Base-by-base conservation (phyloP, 2,329 filamentous ascomycete genomes). In the Helicocarpus griseus region DNA sequence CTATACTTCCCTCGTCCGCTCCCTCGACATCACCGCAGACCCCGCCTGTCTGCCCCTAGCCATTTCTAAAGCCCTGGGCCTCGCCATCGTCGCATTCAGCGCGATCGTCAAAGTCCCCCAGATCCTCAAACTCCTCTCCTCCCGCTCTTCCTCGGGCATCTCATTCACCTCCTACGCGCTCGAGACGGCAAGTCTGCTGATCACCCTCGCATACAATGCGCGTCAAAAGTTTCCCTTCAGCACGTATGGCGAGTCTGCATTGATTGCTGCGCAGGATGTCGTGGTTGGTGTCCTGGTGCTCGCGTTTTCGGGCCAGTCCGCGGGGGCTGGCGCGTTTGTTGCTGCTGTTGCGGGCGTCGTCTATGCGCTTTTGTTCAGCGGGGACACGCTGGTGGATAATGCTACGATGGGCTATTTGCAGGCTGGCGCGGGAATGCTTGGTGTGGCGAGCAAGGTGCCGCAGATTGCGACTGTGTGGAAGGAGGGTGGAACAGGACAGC, bases 91-190 rank as follows among this genome's bases (percentile, higher is more conserved):
- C 65, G 85, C 80, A 59, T 89, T 89, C 49, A 90, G 87, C 26
- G 84, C 87, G 50, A 82, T 97, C 61, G 90, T 98, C 75, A 98
- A 98, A 75, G 83, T 98, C 24, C 93, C 93, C 0, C 93, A 98
- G 76, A 91, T 98, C 66, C 70, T 96, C 69, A 98, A 98, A 76
- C 83, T 98, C 48, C 72, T 93, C 63, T 77, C 78, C 64, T 89
- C 88, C 45, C 80, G 83, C 63, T 95, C 89, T 47, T 83, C 89
- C 26, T 80, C 82, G 41, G 93, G 93, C 60, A 80, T 98, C 55
- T 89, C 83, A 46, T 95, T 97, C 73, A 79, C 95, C 41, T 86
- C 87, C 29, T 97, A 96, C 74, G 77, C 93, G 31, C 87, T 98
- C 66, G 93, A 98, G 75, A 96, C 89, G 7, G 78, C 81, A 51